Base-by-base conservation (phyloP, 2,329 filamentous ascomycete species). In the Gnomoniopsis sp. region DNA sequence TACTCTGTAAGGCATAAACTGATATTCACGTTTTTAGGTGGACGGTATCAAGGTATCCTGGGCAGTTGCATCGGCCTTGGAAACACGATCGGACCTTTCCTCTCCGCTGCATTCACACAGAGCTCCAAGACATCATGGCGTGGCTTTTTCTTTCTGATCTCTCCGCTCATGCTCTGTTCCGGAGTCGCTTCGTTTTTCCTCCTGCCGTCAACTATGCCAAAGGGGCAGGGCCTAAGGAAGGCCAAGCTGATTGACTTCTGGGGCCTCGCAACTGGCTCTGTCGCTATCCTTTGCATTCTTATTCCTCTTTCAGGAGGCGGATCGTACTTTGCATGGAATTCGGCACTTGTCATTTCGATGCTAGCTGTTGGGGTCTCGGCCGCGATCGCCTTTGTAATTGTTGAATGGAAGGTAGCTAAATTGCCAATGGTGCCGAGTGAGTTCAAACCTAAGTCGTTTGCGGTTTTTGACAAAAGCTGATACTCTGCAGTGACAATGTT, bases 251-350 rank as follows among this genome's bases (percentile, higher is more conserved):
- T 85, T 58, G 82, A 85, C 64, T 82, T 77, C 60, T 77, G 70
- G 23, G 82, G 82, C 2, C 70, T 82, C 2, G 54, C 80, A 10
- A 73, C 75, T 2, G 77, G 77, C 7, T 78, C 78, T 1, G 71
- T 76, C 21, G 80, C 77, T 0, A 78, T 83, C 23, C 75, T 85
- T n/a, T 72, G 84, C 11, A 64, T 85, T 4, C 71, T 85, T 21
- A 82, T 85, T 43, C 82, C 82, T 0, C 76, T 85, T 10, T 84
- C 82, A 2, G 80, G 80, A 2, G 81, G 79, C 38, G 81, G 79
- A 0, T 76, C 77, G 1, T 81, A 82, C 56, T 84, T 83, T 56
- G 68, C 73, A 6, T 83, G 80, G 80, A 66, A 74, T 46, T 81
- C 77, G 3, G 71, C 80, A 0, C 76, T 83, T 74, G 78, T 83